A percentile compares a stretch with the other conserved stretches of the same genome.
These are phyloP conservation scores for Inga laurina DNA, from an alignment of 306 rosid genomes.

Conservation along the genomic window DNA sequence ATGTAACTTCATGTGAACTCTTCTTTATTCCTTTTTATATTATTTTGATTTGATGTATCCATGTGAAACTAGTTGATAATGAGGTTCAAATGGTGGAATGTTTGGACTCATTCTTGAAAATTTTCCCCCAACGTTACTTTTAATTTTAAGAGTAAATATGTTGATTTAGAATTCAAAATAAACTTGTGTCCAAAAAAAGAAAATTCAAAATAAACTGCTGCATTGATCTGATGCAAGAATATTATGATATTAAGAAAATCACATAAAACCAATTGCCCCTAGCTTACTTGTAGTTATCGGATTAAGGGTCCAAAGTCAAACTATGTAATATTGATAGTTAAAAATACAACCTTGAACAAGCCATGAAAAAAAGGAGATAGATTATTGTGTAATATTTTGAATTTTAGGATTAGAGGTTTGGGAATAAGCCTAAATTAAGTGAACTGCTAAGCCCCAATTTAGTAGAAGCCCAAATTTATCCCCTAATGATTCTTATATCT, in stretches of 20 bases:
- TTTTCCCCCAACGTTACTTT: not conserved
- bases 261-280: not conserved
- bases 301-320: not conserved
- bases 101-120: not conserved
- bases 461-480: no score
- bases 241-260: no score
- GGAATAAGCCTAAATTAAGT: no score
- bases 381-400: no score
- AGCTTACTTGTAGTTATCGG: not conserved
- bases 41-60: slow-evolving; percentile 11
- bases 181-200: no score
- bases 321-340: no score
- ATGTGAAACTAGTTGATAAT: slow-evolving; percentile 16
- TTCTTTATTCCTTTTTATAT: not conserved
- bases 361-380: no score
- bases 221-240: not conserved
- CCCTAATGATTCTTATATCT: no score
- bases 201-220: not conserved
- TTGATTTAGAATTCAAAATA: not conserved
- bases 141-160: not conserved
- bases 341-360: no score
- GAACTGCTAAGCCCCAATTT: no score
- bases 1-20: slow-evolving; percentile 17
- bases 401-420: no score
- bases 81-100: not conserved